Base-by-base conservation (phyloP, 2,329 filamentous ascomycete species). In the Apiospora saccharicola region DNA sequence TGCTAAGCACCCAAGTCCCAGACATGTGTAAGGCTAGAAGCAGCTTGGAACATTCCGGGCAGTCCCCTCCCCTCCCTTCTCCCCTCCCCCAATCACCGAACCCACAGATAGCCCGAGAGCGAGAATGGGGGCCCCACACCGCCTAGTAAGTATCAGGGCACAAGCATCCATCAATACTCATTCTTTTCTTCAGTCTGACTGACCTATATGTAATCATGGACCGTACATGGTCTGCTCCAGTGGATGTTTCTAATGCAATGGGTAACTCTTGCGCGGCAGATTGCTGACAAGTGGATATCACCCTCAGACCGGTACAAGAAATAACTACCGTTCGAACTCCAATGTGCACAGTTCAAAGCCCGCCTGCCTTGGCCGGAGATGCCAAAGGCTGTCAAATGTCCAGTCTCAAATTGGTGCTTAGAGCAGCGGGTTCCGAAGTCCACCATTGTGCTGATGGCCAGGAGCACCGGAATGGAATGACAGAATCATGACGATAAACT, bases 11-110 rank as follows among this genome's bases (percentile, higher is more conserved):
- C 10, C 22, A 41, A 64, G 57, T 41, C 19, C 57, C 57, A 64
- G 34, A 14, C 57, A 64, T 64, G 57, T 41, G 57, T 22, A 24
- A 64, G 57, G 57, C 57, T 64, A 64, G 57, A 41, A 64, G 30
- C 57, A 14, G 57, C 57, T 64, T 64, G 57, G 57, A 64, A 64
- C 34, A 64, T 64, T 64, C 57, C 57, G 57, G 34, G 7, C 57
- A 12, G 34, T 19, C 47, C 44, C 43, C 43, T 44, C 46, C 22
- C 16, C 2, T 4, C 46, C 16, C 46, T 16, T 16, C 24, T 24
- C 44, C 44, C 10, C 16, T 12, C 14, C 53, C 51, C 51, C 51
- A 57, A 3, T 19, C 44, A 57, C 51, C 16, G 53, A 34, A 57
- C 19, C 30, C 19, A 37, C 53, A 13, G 30, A 37, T 61, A 37